Evolutionary conservation across 1,284 basidiomycete species (phyloP).

Genomic region (Tremellales sp.): DNA sequence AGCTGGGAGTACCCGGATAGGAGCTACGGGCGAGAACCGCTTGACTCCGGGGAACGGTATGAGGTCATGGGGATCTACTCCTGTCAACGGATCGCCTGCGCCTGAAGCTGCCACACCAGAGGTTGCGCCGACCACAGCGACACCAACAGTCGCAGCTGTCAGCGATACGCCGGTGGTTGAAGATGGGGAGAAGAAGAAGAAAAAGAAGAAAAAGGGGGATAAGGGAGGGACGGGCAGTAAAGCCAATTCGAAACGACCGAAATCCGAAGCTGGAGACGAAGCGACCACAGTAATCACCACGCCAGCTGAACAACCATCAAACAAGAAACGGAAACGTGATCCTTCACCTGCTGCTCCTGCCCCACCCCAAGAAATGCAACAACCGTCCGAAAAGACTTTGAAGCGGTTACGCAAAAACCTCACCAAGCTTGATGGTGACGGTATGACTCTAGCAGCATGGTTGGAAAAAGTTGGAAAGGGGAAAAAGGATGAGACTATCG

Average conservation of each 20-base stretch:
- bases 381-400: neutral
- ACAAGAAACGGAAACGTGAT: slow-evolving; percentile 3
- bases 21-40: slow-evolving; percentile 31
- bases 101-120: neutral
- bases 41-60: slow-evolving; percentile 30
- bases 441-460: neutral
- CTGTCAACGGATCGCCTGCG: slow-evolving; percentile 8
- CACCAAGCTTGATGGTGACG: neutral
- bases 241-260: slow-evolving; percentile 47
- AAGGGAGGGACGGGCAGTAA: slow-evolving; percentile 46
- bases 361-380: too few species aligned
- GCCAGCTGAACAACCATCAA: neutral
- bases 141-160: neutral
- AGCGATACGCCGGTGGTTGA: neutral
- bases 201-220: slow-evolving; percentile 45
- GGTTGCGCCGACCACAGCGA: neutral
- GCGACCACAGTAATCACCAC: neutral
- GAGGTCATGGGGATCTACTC: slow-evolving; percentile 44
- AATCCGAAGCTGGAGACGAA: slow-evolving; percentile 17
- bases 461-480: neutral
- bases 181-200: slow-evolving; percentile 23
- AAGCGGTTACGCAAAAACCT: neutral
- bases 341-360: neutral
- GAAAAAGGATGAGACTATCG: neutral
- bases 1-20: slow-evolving; percentile 6